Percentiles rank a stretch among this genome's conserved stretches.
Conservation (phyloP, 257 asterid genomes). For the Solanum megistacrolobum region DNA sequence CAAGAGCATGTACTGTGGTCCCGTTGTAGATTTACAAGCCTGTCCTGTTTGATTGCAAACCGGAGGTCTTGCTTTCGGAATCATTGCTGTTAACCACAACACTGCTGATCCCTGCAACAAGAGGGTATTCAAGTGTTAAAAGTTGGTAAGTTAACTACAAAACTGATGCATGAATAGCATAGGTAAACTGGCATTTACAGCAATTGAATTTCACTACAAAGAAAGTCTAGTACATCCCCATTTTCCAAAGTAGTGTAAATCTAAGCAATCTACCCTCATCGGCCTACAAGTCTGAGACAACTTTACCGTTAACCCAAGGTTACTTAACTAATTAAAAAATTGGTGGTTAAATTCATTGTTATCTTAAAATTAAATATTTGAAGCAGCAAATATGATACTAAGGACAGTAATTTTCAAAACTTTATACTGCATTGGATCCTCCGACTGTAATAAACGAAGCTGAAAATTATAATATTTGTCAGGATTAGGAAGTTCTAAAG, state of each 20-base stretch:
- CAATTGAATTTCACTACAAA: not conserved
- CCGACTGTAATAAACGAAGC: not conserved
- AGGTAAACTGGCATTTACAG: not conserved
- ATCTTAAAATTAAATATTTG: too few species aligned
- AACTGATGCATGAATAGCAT: too few species aligned
- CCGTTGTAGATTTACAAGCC: slow-evolving; percentile 26
- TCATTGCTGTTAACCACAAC: slow-evolving; percentile 58
- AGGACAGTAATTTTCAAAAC: not conserved
- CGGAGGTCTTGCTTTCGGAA: slow-evolving; percentile 36
- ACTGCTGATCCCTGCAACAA: slow-evolving; percentile 35
- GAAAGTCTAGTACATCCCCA: not conserved
- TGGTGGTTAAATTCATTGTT: not conserved
- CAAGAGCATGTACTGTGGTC: slow-evolving; percentile 23
- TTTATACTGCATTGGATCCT: not conserved
- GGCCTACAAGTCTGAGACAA: not conserved
- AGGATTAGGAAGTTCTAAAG: not conserved
- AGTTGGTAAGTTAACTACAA: not conserved
- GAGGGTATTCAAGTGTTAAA: not conserved
- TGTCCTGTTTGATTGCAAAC: slow-evolving; percentile 20
- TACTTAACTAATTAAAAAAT: not conserved
- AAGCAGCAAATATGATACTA: too few species aligned
- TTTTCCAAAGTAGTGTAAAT: not conserved
- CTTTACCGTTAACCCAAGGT: not conserved
- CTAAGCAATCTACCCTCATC: not conserved
- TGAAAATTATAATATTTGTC: not conserved